Evolutionary conservation across 768 basidiomycete species (phyloP), one percentile per base, ranked within the genome.

Genomic region (Tephrocybe rancida): DNA sequence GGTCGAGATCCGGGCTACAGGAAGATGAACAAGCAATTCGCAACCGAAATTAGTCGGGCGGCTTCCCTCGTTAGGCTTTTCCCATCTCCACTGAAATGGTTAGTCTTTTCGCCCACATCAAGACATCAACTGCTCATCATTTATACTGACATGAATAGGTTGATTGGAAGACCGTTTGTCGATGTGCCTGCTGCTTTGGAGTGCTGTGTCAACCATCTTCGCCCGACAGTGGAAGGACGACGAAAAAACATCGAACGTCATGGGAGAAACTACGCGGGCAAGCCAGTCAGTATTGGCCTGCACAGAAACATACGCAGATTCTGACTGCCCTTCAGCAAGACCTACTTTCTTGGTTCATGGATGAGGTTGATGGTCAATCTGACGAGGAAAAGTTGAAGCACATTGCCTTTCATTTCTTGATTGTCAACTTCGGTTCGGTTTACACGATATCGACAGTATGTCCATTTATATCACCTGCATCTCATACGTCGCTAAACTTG

Each of bases 271-370:
- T 69, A 65, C 62, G 56, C 61, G 14, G 67, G 57, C 0, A 72
- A 67, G 58, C 71, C 71, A 27, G 52, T 54, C 9, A 5, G 52
- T 10, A 16, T n/a, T 5, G 9, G n/a, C 26, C 11, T 22, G 16
- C 35, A 21, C 24, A 9, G 9, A 29, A 13, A 22, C 2, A 6
- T 19, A 18, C 24, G 19, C 0, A 7, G 16, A 7, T 18, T 55
- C 37, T 50, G 27, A 56, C 11, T 47, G 24, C 29, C 16, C 37
- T 26, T 32, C 39, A 80, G 80, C 72, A 74, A 47, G 80, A 81
- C 50, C 55, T 81, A n/a, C 66, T 82, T 0, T 67, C 72, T 16
- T 83, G 79, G 78, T 64, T 81, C 10, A 67, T 81, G 32, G 77
- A 77, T 38, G 66, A 61, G 7, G 75, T 77, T 0, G 57, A 64